phyloP scores from a whole-genome alignment of 306 rosid genomes.

The Hippophae gyantsensis region DNA sequence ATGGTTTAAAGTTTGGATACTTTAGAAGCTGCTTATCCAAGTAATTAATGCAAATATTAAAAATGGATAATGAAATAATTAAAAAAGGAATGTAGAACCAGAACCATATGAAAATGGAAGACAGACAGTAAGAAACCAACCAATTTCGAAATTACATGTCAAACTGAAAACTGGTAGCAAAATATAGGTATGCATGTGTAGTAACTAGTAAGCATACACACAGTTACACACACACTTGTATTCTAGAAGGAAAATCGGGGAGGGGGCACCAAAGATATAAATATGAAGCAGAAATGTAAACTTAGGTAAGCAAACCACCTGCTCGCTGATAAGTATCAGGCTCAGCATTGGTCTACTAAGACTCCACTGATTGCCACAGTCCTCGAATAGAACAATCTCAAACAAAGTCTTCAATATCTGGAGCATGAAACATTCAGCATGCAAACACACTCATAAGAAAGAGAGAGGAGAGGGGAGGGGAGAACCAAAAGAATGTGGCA shows the following conservation, averaged over 20 bases:
- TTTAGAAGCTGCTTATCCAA: too few species aligned
- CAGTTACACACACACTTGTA: not conserved
- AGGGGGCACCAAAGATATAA: not conserved
- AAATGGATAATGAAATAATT: too few species aligned
- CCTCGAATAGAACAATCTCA: slow-evolving; percentile 79
- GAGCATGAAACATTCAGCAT: slow-evolving; percentile 2
- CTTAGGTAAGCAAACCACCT: slow-evolving; percentile 33
- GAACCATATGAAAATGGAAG: too few species aligned
- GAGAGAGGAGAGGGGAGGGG: too few species aligned
- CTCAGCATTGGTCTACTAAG: slow-evolving; percentile 86
- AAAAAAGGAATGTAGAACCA: too few species aligned
- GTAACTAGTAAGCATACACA: too few species aligned
- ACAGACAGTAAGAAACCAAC: too few species aligned
- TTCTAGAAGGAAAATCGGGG: not conserved
- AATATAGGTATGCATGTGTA: too few species aligned
- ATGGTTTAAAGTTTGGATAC: too few species aligned
- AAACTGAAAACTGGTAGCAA: too few species aligned
- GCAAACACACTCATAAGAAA: not conserved
- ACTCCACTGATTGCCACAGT: slow-evolving; percentile 77
- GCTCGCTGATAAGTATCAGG: slow-evolving; percentile 68
- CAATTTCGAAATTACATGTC: too few species aligned
- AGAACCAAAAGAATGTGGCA: not conserved
- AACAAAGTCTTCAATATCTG: slow-evolving; percentile 77
- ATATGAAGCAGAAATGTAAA: not conserved
- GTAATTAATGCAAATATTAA: too few species aligned